phyloP scores from a whole-genome alignment of 2,329 filamentous ascomycete species.

The Sarocladiaceae sp. region DNA sequence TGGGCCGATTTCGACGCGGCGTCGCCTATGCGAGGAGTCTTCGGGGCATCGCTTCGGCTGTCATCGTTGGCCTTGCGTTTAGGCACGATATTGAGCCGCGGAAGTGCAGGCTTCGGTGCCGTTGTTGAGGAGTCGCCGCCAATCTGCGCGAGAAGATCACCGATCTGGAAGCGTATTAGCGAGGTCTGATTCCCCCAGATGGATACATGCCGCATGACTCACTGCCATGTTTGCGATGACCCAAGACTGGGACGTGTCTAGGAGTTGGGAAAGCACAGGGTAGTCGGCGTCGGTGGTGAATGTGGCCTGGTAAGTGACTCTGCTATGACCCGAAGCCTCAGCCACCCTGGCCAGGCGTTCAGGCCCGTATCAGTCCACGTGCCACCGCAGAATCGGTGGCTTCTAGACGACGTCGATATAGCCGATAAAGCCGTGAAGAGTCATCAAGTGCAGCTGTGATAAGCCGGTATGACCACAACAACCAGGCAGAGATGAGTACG shows the following conservation, averaged over 20 bases:
- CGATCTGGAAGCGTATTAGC: slow-evolving; percentile 24
- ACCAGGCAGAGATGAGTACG: not conserved
- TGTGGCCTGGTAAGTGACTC: not conserved
- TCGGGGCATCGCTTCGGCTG: slow-evolving; percentile 31
- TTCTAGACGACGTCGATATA: not conserved
- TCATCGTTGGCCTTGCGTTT: slow-evolving; percentile 57
- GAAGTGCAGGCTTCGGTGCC: not conserved
- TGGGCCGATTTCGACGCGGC: slow-evolving; percentile 15
- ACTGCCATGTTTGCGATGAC: slow-evolving; percentile 11
- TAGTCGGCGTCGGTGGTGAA: not conserved
- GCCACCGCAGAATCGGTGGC: not conserved
- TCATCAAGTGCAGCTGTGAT: too few relatives aligned
- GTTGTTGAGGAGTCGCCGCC: slow-evolving; percentile 37
- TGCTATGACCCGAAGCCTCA: slow-evolving; percentile 5
- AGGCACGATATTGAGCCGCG: slow-evolving; percentile 13
- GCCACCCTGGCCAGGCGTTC: slow-evolving; percentile 4
- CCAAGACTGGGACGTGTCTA: not conserved
- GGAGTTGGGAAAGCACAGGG: not conserved
- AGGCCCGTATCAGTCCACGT: slow-evolving; percentile 4
- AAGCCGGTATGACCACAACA: too few relatives aligned
- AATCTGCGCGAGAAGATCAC: slow-evolving; percentile 56
- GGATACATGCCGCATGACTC: not conserved
- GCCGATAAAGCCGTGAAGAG: not conserved
- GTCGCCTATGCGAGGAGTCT: slow-evolving; percentile 30
- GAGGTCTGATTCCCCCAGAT: not conserved